Evolutionary conservation across 805 yeast species (phyloP), one percentile per base, ranked within the genome.

Genomic region (Yarrowia sp.): DNA sequence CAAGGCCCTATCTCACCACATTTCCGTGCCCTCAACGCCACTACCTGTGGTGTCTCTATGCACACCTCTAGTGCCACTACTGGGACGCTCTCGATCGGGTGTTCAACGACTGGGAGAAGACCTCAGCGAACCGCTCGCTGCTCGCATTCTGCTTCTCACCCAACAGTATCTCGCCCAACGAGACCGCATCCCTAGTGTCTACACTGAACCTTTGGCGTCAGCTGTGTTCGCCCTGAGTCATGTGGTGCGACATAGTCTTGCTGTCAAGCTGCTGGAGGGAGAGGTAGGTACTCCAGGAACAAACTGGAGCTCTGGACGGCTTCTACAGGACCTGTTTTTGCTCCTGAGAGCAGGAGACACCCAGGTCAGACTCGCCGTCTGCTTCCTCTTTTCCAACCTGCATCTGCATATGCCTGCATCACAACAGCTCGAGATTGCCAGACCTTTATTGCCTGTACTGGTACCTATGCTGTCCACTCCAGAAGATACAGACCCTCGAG

Each of bases 361-460:
- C 11, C 63, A 65, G 22, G 44, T 69, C 13, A 63, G 72, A 32
- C 67, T 72, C 18, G 67, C 72, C 9, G 67, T 69, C 11, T 67
- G 67, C 15, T 69, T 71, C 28, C 66, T 74, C 33, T 66, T 74
- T 9, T 66, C 68, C 0, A 68, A 68, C 15, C 55, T 74, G 39
- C 71, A 71, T 57, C 58, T 65, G 39, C 65, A 66, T 61, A 50
- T 72, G 7, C 55, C 64, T 2, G 64, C 67, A 18, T 58, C 68
- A 15, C 64, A 66, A 32, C 64, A 65, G 13, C 66, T 64, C 13
- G 45, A 43, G 22, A 65, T 74, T 28, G 66, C 70, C 7, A 45
- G 64, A 31, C 66, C 69, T 11, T 57, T 75, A 9, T 65, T 75
- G 18, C 75, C 77, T 3, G 71, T 73, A n/a, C 67, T 74, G 17